Evolutionary conservation across 1,284 basidiomycete species (phyloP).

Genomic region (Afroboletus lepidellus): DNA sequence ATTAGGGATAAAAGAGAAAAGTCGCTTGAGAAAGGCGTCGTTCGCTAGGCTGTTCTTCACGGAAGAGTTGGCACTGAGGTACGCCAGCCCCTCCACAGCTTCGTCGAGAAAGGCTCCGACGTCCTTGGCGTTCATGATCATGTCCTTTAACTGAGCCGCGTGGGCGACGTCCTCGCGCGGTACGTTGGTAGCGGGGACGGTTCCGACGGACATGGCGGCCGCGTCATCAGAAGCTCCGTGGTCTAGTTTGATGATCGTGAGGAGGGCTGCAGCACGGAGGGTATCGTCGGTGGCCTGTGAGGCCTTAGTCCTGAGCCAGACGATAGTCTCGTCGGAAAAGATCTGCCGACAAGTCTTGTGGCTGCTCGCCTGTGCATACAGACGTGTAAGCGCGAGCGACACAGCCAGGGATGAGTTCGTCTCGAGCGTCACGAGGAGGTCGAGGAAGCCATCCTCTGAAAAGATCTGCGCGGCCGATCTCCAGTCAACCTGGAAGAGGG

Average conservation of each 20-base stretch:
- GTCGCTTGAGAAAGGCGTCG: slow-evolving; percentile 57
- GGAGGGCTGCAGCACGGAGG: slow-evolving; percentile 62
- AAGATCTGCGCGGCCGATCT: slow-evolving; percentile 62
- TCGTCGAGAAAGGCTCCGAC: slow-evolving; percentile 49
- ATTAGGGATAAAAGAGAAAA: slow-evolving; percentile 60
- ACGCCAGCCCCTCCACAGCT: slow-evolving; percentile 80
- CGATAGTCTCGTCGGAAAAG: slow-evolving; percentile 50
- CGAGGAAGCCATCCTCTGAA: slow-evolving; percentile 56
- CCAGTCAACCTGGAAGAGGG: slow-evolving; percentile 77
- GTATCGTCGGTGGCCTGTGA: slow-evolving; percentile 45
- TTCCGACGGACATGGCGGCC: slow-evolving; percentile 31
- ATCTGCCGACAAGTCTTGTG: slow-evolving; percentile 68
- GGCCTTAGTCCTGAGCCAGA: slow-evolving; percentile 63
- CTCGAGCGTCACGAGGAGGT: slow-evolving; percentile 61
- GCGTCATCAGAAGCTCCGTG: slow-evolving; percentile 54
- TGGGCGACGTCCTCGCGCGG: slow-evolving; percentile 46
- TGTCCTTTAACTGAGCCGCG: slow-evolving; percentile 54
- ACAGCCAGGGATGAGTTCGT: slow-evolving; percentile 50
- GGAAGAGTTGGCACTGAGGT: slow-evolving; percentile 66
- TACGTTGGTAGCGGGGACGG: slow-evolving; percentile 29
- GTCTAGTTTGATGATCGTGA: slow-evolving; percentile 76
- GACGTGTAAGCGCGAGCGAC: slow-evolving; percentile 58
- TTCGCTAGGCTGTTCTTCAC: slow-evolving; percentile 66
- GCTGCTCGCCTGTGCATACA: slow-evolving; percentile 71
- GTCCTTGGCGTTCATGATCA: slow-evolving; percentile 45